Percentiles rank a stretch among this genome's conserved stretches.
Evolutionary conservation across 2,329 filamentous ascomycete genomes (phyloP).

Genomic region (Drechslerella stenobrocha): DNA sequence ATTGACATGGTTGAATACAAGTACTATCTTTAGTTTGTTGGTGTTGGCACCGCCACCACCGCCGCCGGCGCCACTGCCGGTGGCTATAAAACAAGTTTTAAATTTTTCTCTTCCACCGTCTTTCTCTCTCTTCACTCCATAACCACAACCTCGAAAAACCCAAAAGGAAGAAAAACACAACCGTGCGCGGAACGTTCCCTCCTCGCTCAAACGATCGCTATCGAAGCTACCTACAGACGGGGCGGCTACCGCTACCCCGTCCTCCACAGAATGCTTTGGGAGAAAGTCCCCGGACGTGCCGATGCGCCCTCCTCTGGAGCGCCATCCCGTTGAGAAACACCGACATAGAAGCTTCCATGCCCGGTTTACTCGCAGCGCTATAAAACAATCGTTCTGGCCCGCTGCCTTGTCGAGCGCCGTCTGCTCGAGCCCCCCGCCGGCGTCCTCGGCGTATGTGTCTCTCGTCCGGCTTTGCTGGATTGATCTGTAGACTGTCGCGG

Average conservation of each 20-base stretch:
- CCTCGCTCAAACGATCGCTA: constrained; percentile 99
- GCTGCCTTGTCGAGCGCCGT: too few species aligned
- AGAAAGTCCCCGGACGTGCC: constrained; percentile 99
- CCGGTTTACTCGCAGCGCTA: constrained; percentile 75
- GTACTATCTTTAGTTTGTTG: too few species aligned
- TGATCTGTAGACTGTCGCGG: constrained; percentile 54
- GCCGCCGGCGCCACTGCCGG: background rate
- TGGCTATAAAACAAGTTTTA: constrained; percentile 1
- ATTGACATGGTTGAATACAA: too few species aligned
- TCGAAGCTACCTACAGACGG: constrained; percentile 93
- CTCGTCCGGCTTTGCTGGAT: constrained; percentile 52
- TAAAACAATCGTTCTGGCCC: constrained; percentile 59
- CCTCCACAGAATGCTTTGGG: constrained; percentile 74
- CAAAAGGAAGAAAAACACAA: background rate
- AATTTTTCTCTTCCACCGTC: background rate
- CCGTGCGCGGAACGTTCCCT: constrained; percentile 57
- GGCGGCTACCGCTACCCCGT: constrained; percentile 60
- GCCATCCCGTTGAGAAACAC: constrained; percentile 86
- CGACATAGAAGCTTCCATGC: constrained; percentile 90
- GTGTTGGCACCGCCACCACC: background rate
- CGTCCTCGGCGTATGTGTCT: too few species aligned
- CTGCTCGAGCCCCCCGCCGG: too few species aligned
- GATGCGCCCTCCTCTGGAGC: constrained; percentile 61
- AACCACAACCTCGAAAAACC: background rate
- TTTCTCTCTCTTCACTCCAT: background rate